Evolutionary conservation across 2,329 filamentous ascomycete species (phyloP).

Genomic region (Claviceps sp.): DNA sequence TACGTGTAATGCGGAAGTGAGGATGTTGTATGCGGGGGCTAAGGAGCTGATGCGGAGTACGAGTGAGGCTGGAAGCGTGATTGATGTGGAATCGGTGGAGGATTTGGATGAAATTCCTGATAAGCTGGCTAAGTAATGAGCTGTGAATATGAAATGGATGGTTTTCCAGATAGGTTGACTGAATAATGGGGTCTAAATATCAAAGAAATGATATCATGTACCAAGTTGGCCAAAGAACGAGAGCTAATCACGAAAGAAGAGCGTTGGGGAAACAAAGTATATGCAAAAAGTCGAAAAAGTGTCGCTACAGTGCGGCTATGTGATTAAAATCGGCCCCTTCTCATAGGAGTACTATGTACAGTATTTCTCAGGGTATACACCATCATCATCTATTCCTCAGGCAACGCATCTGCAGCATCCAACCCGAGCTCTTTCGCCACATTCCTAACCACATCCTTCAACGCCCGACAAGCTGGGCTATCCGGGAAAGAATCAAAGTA

Average conservation of each 20-base stretch:
- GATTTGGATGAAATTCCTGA: constrained; percentile 72
- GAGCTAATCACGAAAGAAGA: no score
- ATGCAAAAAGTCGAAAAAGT: no score
- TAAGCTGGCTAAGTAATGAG: constrained; percentile 30
- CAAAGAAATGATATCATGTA: no score
- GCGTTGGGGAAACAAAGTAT: no score
- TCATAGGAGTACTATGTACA: neutral
- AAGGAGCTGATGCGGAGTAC: constrained; percentile 94
- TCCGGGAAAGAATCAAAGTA: constrained; percentile 92
- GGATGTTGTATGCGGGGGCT: constrained; percentile 91
- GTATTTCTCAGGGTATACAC: constrained; percentile 1
- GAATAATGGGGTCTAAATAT: no score
- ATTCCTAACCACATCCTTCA: constrained; percentile 65
- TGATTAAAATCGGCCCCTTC: no score
- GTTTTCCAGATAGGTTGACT: no score
- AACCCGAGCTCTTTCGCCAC: constrained; percentile 54
- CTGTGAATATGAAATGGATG: neutral
- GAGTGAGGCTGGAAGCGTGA: constrained; percentile 73
- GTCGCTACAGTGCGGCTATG: neutral
- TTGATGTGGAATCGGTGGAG: constrained; percentile 71
- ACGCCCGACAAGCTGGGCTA: constrained; percentile 74
- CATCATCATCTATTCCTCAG: constrained; percentile 21
- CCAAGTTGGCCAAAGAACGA: no score
- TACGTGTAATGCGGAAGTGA: constrained; percentile 73
- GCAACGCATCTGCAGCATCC: constrained; percentile 39